Evolutionary conservation across 2,329 filamentous ascomycete genomes (phyloP).

Genomic region (Penicillium sclerotiorum): DNA sequence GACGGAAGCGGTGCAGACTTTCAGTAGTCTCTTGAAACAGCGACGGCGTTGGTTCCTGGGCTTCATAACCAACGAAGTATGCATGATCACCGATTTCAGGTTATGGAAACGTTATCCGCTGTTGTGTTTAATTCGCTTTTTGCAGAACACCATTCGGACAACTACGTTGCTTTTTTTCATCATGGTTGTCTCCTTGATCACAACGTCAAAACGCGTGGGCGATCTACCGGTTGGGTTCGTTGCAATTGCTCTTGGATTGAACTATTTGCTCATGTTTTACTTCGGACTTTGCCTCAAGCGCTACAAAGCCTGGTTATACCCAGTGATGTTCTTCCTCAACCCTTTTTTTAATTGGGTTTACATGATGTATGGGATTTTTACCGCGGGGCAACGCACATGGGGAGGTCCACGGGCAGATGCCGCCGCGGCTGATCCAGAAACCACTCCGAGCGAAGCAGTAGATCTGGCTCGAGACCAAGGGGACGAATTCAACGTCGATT

Average conservation of each 20-base stretch:
- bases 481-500: slow-evolving; percentile 86
- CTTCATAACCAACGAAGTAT: slow-evolving; percentile 97
- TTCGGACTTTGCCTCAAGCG: slow-evolving; percentile 84
- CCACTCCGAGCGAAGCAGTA: slow-evolving; percentile 79
- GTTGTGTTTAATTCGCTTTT: slow-evolving; percentile 81
- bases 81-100: slow-evolving; percentile 93
- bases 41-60: slow-evolving; percentile 94
- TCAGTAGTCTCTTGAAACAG: slow-evolving; percentile 85
- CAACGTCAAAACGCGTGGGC: slow-evolving; percentile 74
- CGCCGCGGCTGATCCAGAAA: slow-evolving; percentile 73
- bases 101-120: slow-evolving; percentile 91
- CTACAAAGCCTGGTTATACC: slow-evolving; percentile 94
- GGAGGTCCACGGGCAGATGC: slow-evolving; percentile 91
- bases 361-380: slow-evolving; percentile 96
- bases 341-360: slow-evolving; percentile 99
- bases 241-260: slow-evolving; percentile 85
- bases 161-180: slow-evolving; percentile 94
- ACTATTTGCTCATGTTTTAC: slow-evolving; percentile 95
- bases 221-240: slow-evolving; percentile 93
- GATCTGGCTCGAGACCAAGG: slow-evolving; percentile 76
- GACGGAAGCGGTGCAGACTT: slow-evolving; percentile 92
- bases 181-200: slow-evolving; percentile 82
- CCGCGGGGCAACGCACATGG: slow-evolving; percentile 92
- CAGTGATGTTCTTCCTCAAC: slow-evolving; percentile 91
- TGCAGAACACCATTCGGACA: slow-evolving; percentile 94